Base-by-base conservation (phyloP, 1,139 yeast genomes). In the Kodamaea ohmeri region DNA sequence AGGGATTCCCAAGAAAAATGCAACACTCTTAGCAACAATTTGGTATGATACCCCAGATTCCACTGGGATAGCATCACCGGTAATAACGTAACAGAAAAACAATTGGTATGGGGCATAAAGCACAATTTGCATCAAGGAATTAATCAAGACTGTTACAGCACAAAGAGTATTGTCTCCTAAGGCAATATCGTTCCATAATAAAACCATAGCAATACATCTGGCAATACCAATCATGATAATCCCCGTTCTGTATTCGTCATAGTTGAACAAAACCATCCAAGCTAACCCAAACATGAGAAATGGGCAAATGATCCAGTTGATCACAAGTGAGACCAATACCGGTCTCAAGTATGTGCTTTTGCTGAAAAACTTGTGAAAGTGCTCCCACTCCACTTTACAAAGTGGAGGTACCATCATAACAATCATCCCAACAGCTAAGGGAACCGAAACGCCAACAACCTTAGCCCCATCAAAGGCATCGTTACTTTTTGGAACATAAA, bases 141-240 rank as follows among this genome's bases (percentile, higher is more conserved):
- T 78, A 34, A 76, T 50, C 6, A 76, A 59, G 1, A 78, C 83
- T 16, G 78, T 48, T 6, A 75, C 53, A 3, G 80, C 80, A 56
- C 84, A 78, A 37, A 74, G 58, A 25, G 65, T 65, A 35, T 58
- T 56, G 48, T 76, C 79, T 4, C 83, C 84, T 12, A 60, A 67
- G 2, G 82, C 78, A 14, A 78, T 61, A 17, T 73, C 71, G 49
- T 74, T 78, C 84, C 83, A 78, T n/a, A 78, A 55, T 34, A 78
- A 56, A 1, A 78, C 82, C 83, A 78, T 78, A 20, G 83, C 83
- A 47, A 78, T 76, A 52, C 84, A 78, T 41, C 84, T 54, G 2
- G 82, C 83, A 31, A 74, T 48, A 1, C 84, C 84, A 34, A 78
- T 76, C 72, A 78, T 67, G 29, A 78, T 75, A 5, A 78, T 62